Evolutionary conservation across 2,329 filamentous ascomycete genomes (phyloP), one percentile per base, ranked within the genome.

Genomic region (Corynespora cassiicola): DNA sequence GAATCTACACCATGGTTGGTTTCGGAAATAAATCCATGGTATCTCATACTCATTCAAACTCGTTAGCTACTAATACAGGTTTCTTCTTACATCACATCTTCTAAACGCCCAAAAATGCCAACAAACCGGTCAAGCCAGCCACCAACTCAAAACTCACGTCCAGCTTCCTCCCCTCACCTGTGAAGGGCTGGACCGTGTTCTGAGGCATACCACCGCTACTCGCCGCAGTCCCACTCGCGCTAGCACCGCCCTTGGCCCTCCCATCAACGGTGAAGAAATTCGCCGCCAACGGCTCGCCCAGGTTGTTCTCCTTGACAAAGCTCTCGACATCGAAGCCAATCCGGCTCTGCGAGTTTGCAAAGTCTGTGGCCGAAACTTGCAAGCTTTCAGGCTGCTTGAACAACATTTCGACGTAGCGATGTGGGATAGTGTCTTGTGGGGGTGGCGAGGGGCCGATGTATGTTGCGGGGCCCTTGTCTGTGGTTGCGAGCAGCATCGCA

Each of bases 201-300:
- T 32, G 36, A 5, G 39, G 16, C 12, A 51, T 17, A 8, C 52
- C 46, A 11, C 50, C 55, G 7, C 42, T 50, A 11, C 43, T 40
- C 8, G 45, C 25, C 8, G 45, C 46, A 1, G 39, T 48, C 3
- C 39, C 54, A 10, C 47, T 40, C 8, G 45, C 43, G 32, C 39
- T 18, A 23, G 47, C 22, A 10, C 19, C 16, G n/a, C n/a, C n/a
- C n/a, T n/a, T n/a, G 10, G 54, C 52, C 27, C 40, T 51, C n/a
- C 63, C 62, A 45, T 64, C 61, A 2, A 68, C 64, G 9, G 48
- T 58, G 34, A 68, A 65, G 47, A 61, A 68, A 35, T 68, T 67
- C 4, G 45, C 65, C 0, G 62, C 63, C 10, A 68, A 6, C 4
- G 63, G 65, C 12, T 44, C 45, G 10, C 39, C 44, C 23, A 68